Evolutionary conservation across 2,329 filamentous ascomycete genomes (phyloP), one percentile per base, ranked within the genome.

Genomic region (Alternaria atra): DNA sequence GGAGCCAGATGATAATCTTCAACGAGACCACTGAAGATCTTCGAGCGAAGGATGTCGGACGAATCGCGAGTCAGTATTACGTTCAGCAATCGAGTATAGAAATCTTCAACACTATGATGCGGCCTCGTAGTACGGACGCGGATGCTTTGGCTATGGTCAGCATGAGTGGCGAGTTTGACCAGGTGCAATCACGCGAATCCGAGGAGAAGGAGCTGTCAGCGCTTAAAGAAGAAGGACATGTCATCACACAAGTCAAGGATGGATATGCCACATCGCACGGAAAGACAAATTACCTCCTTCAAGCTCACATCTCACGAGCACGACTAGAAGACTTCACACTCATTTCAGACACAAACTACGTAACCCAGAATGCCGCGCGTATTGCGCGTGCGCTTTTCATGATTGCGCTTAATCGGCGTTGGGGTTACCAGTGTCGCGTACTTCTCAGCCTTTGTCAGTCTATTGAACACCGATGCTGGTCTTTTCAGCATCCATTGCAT

Each of bases 1-100:
- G 94, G 73, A 97, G 92, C 69, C 95, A 99, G 80, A 99, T 99
- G 96, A 95, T 99, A 72, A 95, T 99, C 58, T 99, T 94, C 83
- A 97, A 99, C 68, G 95, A 98, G 74, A 87, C 85, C 17, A 99
- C 94, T 0, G 94, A 97, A 69, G 94, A 97, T 72, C 86, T 99
- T 8, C 89, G 93, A 60, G 91, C 93, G 61, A 99, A 99, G 77
- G 94, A 99, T 72, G 91, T 98, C 52, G 95, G 95, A 3, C 90
- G 95, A 15, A 99, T 99, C 76, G 95, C 95, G 15, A 98, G 94
- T 77, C 94, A 99, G 77, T 99, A 91, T 75, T 99, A 99, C 74
- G 94, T 99, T 50, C 84, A 96, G 48, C 94, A 99, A 73, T 91
- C 91, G 13, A 97, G 92, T 77, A 91, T 99, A 64, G 91, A 98